phyloP scores from a whole-genome alignment of 2,329 filamentous ascomycete species.

The Exophiala calicioides region DNA sequence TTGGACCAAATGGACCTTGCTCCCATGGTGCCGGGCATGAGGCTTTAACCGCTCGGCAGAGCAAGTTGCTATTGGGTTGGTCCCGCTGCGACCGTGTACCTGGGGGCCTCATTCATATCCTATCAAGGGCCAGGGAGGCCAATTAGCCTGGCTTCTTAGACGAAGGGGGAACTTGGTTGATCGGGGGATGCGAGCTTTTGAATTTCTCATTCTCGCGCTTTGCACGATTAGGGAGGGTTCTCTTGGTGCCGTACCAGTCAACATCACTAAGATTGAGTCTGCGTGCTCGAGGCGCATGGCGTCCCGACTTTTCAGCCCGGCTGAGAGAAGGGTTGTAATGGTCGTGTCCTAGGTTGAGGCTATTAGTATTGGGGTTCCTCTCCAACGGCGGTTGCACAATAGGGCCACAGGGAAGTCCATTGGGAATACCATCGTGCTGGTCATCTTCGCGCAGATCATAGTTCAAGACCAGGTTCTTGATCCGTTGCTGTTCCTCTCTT shows the following conservation, averaged over 20 bases:
- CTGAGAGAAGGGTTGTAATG: slow-evolving; percentile 42
- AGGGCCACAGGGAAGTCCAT: slow-evolving; percentile 42
- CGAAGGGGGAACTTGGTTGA: slow-evolving; percentile 4
- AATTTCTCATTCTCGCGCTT: slow-evolving; percentile 13
- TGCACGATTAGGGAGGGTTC: slow-evolving; percentile 1
- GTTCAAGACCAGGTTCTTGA: slow-evolving; percentile 96
- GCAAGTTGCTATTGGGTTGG: too few relatives aligned
- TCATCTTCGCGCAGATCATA: slow-evolving; percentile 89
- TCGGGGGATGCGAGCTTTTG: slow-evolving; percentile 8
- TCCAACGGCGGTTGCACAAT: slow-evolving; percentile 35
- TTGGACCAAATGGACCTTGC: too few relatives aligned
- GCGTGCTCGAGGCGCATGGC: slow-evolving; percentile 76
- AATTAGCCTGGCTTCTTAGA: slow-evolving; percentile 33
- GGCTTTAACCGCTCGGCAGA: too few relatives aligned
- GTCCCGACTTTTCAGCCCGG: slow-evolving; percentile 58
- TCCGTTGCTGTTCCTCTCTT: slow-evolving; percentile 93
- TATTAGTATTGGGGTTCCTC: slow-evolving; percentile 39
- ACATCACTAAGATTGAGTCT: slow-evolving; percentile 95
- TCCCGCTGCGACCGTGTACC: too few relatives aligned
- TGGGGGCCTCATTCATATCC: slow-evolving; percentile 19
- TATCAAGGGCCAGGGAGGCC: slow-evolving; percentile 19
- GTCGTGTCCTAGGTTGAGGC: slow-evolving; percentile 40
- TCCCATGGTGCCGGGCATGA: too few relatives aligned
- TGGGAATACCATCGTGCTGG: slow-evolving; percentile 70
- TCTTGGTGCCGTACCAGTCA: slow-evolving; percentile 73